phyloP scores from a whole-genome alignment of 2,329 filamentous ascomycete genomes.

The Helotiales sp. region DNA sequence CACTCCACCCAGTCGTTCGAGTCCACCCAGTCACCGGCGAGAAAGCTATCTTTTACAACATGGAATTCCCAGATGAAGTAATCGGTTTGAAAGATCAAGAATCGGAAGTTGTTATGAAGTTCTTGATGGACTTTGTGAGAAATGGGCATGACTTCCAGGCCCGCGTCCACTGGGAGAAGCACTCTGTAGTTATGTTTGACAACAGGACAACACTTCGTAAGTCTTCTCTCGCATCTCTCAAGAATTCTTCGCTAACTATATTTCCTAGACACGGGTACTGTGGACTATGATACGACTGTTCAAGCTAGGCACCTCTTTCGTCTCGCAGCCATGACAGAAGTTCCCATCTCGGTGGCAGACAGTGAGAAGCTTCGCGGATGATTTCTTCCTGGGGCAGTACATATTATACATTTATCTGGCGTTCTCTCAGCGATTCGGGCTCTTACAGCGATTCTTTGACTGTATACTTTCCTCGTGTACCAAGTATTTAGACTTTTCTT shows the following conservation, averaged over 20 bases:
- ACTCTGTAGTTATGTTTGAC: slow-evolving; percentile 57
- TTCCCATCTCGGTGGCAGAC: slow-evolving; percentile 51
- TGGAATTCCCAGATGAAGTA: slow-evolving; percentile 68
- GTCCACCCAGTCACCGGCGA: slow-evolving; percentile 75
- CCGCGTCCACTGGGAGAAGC: slow-evolving; percentile 67
- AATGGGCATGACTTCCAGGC: slow-evolving; percentile 71
- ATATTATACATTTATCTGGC: neutral
- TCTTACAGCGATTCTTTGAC: neutral
- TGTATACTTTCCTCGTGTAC: neutral
- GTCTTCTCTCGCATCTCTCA: slow-evolving; percentile 29
- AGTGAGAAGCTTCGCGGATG: slow-evolving; percentile 18
- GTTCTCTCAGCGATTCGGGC: neutral
- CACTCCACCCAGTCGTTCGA: slow-evolving; percentile 69
- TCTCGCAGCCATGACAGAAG: slow-evolving; percentile 54
- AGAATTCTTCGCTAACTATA: slow-evolving; percentile 12
- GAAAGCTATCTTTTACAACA: slow-evolving; percentile 74
- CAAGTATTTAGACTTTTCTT: neutral
- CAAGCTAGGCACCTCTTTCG: slow-evolving; percentile 56
- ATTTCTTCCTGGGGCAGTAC: neutral
- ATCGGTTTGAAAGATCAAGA: slow-evolving; percentile 71
- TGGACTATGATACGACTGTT: slow-evolving; percentile 54
- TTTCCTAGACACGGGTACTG: slow-evolving; percentile 53
- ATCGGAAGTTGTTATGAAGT: slow-evolving; percentile 68
- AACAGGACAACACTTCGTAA: slow-evolving; percentile 53
- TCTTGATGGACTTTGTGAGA: slow-evolving; percentile 71